Evolutionary conservation across 2,329 filamentous ascomycete genomes (phyloP).

Genomic region (Scytalidium lignicola): DNA sequence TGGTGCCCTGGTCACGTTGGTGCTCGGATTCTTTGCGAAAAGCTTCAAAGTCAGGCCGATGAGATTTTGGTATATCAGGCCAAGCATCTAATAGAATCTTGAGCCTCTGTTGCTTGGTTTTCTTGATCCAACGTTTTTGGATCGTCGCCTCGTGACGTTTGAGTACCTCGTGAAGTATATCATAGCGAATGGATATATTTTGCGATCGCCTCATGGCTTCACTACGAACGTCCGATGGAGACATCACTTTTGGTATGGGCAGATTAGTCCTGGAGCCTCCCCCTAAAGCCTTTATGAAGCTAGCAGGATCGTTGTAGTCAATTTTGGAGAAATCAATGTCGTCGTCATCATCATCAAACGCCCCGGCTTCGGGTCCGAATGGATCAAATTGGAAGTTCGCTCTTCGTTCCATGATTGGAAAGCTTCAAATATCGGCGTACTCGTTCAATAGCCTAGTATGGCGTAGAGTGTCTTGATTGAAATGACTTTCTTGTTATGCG

Average conservation of each 20-base stretch:
- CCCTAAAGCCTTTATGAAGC: neutral
- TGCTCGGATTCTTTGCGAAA: slow-evolving; percentile 21
- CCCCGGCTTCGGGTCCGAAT: neutral
- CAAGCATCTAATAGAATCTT: slow-evolving; percentile 42
- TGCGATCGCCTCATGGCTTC: neutral
- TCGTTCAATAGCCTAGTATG: too few relatives aligned
- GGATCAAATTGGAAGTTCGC: neutral
- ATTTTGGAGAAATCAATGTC: neutral
- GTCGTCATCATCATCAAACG: neutral
- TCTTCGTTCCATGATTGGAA: neutral
- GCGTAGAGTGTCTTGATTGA: too few relatives aligned
- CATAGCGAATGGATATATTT: neutral
- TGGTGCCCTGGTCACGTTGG: slow-evolving; percentile 12
- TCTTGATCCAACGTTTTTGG: slow-evolving; percentile 50
- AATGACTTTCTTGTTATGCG: too few relatives aligned
- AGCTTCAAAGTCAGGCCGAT: slow-evolving; percentile 46
- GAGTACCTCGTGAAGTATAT: slow-evolving; percentile 31
- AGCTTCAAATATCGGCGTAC: too few relatives aligned
- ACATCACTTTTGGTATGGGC: neutral
- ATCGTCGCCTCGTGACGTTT: slow-evolving; percentile 46
- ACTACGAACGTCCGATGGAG: slow-evolving; percentile 1
- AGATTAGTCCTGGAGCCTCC: neutral
- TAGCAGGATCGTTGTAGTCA: neutral
- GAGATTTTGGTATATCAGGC: slow-evolving; percentile 42
- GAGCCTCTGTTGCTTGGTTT: slow-evolving; percentile 39